phyloP scores from a whole-genome alignment of 129 eudicot genomes.

The Ambrosia artemisiifolia region DNA sequence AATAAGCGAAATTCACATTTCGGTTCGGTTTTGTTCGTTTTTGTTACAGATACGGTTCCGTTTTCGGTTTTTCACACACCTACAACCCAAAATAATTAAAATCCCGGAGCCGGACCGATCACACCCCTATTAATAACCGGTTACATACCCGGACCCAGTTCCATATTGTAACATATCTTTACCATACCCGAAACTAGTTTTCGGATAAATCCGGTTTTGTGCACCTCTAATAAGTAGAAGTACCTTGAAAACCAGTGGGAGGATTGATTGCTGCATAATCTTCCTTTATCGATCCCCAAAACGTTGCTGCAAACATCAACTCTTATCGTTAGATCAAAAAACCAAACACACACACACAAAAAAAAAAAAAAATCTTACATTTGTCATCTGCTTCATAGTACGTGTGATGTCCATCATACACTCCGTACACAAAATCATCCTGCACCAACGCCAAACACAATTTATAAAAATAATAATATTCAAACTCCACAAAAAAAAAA shows the following conservation, averaged over 20 bases:
- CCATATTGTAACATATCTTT: too few species aligned
- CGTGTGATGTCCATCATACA: conserved; percentile 82
- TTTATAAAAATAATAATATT: background rate
- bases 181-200: too few species aligned
- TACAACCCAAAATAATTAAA: too few species aligned
- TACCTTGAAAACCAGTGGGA: conserved; percentile 94
- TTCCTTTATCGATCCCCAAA: conserved; percentile 75
- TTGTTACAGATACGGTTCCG: too few species aligned
- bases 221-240: background rate
- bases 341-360: background rate
- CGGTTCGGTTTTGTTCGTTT: too few species aligned
- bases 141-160: too few species aligned
- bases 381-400: conserved; percentile 58
- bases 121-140: too few species aligned
- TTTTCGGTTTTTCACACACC: too few species aligned
- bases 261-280: conserved; percentile 77
- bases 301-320: conserved; percentile 53
- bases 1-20: too few species aligned
- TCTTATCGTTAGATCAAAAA: background rate
- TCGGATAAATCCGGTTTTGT: too few species aligned
- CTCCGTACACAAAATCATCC: conserved; percentile 81
- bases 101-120: too few species aligned
- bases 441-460: conserved; percentile 31
- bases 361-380: conserved; percentile 34
- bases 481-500: too few species aligned